A percentile compares a stretch with the other conserved stretches of the same genome.
Conservation (phyloP, 2,329 filamentous ascomycete genomes). For the Ascochyta pisi region DNA sequence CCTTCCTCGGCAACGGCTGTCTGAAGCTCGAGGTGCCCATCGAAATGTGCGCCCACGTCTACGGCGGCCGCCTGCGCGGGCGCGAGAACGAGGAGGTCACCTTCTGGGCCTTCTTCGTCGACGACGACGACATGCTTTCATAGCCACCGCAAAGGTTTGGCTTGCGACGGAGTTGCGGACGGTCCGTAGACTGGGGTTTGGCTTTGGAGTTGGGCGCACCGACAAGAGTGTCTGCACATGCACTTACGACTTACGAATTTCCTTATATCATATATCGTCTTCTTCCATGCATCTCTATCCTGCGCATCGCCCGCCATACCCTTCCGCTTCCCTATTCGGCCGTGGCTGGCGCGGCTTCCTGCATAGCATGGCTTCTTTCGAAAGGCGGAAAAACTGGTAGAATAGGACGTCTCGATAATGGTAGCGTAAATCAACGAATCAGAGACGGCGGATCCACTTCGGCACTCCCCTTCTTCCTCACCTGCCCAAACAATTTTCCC, state of each 20-base stretch:
- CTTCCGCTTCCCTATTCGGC: conserved; percentile 23
- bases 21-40: conserved; percentile 47
- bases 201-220: conserved; percentile 44
- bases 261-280: conserved; percentile 29
- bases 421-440: conserved; percentile 29
- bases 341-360: conserved; percentile 27
- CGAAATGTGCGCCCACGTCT: conserved; percentile 47
- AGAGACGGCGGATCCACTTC: conserved; percentile 30
- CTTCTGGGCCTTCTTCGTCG: conserved; percentile 47
- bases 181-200: conserved; percentile 34
- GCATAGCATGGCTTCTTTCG: conserved; percentile 30
- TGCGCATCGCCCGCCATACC: conserved; percentile 11
- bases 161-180: conserved; percentile 30
- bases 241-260: conserved; percentile 46
- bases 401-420: conserved; percentile 27
- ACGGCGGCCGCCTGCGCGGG: conserved; percentile 38
- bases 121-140: conserved; percentile 32
- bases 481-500: conserved; percentile 12
- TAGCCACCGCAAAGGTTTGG: conserved; percentile 20
- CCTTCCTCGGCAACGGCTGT: conserved; percentile 45
- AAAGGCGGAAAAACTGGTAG: conserved; percentile 30
- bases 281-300: conserved; percentile 17
- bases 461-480: conserved; percentile 19
- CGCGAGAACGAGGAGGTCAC: conserved; percentile 45
- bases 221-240: conserved; percentile 11